Evolutionary conservation across 2,329 filamentous ascomycete genomes (phyloP).

Genomic region (Fusarium foetens): DNA sequence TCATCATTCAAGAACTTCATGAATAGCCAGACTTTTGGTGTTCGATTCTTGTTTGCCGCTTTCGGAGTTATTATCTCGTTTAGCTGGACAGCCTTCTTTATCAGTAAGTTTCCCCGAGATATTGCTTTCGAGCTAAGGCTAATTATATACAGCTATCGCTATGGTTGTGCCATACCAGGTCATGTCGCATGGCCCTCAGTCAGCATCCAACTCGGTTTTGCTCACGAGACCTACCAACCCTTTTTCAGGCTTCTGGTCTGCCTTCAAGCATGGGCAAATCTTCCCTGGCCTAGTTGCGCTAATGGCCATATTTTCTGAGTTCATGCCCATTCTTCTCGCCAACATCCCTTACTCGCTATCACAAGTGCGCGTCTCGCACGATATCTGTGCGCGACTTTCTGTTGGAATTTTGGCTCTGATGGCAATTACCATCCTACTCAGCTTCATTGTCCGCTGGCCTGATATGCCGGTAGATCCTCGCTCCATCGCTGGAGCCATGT

Average conservation of each 20-base stretch:
- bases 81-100: conserved; percentile 55
- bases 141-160: conserved; percentile 52
- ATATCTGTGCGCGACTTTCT: conserved; percentile 54
- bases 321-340: conserved; percentile 61
- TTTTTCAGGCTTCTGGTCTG: conserved; percentile 54
- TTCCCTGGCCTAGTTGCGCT: conserved; percentile 55
- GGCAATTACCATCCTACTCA: conserved; percentile 52
- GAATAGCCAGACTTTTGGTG: conserved; percentile 55
- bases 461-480: conserved; percentile 59
- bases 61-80: conserved; percentile 56
- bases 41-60: conserved; percentile 56
- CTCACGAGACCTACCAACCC: conserved; percentile 56
- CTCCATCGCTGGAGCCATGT: conserved; percentile 58
- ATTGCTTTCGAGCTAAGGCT: background rate
- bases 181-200: conserved; percentile 50
- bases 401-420: conserved; percentile 55
- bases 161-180: conserved; percentile 57
- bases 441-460: conserved; percentile 56
- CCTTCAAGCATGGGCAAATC: conserved; percentile 42
- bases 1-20: conserved; percentile 52
- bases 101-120: conserved; percentile 27
- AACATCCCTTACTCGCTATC: conserved; percentile 60
- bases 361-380: conserved; percentile 53
- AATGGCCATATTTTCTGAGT: conserved; percentile 59
- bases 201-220: conserved; percentile 52